Conservation (phyloP, 495 filamentous ascomycete species). For the Trypethelium eluteriae region DNA sequence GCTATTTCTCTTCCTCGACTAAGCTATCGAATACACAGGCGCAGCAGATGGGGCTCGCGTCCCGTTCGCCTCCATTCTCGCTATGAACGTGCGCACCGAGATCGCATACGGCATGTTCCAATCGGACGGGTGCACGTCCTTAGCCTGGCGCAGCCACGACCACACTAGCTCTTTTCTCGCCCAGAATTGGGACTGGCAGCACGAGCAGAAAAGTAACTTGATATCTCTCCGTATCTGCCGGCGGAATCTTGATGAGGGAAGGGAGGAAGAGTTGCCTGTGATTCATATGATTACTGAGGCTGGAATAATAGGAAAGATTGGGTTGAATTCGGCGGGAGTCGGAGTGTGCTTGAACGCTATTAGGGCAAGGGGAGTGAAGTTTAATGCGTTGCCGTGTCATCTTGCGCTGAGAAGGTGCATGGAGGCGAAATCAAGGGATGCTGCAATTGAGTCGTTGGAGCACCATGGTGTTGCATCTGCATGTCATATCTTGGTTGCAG, state of each 20-base stretch:
- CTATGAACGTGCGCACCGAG: slow-evolving; percentile 61
- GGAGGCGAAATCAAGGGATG: slow-evolving; percentile 42
- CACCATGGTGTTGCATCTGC: slow-evolving; percentile 52
- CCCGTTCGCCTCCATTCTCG: slow-evolving; percentile 51
- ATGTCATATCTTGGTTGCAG: slow-evolving; percentile 55
- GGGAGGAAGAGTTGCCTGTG: slow-evolving; percentile 38
- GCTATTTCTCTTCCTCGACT: not conserved
- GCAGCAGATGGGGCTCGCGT: slow-evolving; percentile 53
- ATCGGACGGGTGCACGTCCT: slow-evolving; percentile 56
- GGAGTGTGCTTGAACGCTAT: slow-evolving; percentile 64
- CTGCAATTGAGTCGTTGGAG: slow-evolving; percentile 46
- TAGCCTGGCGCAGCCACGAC: slow-evolving; percentile 46
- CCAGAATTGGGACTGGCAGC: slow-evolving; percentile 59
- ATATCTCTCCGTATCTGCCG: slow-evolving; percentile 46
- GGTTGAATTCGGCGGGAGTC: slow-evolving; percentile 54
- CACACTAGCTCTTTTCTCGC: slow-evolving; percentile 38
- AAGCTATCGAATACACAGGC: slow-evolving; percentile 27
- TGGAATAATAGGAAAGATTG: slow-evolving; percentile 67
- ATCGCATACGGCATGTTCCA: slow-evolving; percentile 54
- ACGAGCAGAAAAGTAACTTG: slow-evolving; percentile 42
- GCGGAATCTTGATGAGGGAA: not conserved
- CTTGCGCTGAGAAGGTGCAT: slow-evolving; percentile 53
- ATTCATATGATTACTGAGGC: slow-evolving; percentile 52
- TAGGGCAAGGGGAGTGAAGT: slow-evolving; percentile 49
- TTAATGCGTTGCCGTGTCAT: slow-evolving; percentile 52